Base-by-base conservation (phyloP, 371 early-diverging fungal genomes). In the Batkoa obscura region DNA sequence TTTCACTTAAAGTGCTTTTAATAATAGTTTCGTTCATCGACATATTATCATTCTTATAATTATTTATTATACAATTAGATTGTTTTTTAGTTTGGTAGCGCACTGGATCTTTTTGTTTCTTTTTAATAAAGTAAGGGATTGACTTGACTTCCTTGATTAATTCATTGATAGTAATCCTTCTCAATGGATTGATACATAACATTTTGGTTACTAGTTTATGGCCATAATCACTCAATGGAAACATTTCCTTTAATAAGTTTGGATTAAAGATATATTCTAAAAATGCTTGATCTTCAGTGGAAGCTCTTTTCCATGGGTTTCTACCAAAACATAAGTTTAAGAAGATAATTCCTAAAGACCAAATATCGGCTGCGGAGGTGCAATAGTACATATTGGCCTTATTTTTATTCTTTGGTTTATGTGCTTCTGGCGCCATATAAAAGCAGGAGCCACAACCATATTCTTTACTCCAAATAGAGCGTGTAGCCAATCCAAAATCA, bases 401-500 rank as follows among this genome's bases (percentile, higher is more conserved):
- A 3, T 6, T 3, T 35, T 43, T 39, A 10, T 35, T 12, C 33
- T 55, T 55, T 2, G 56, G 43, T 46, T 55, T 55, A 13, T 55
- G 56, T 1, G 56, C 56, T 45, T 79, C 80, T 36, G 80, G 80
- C 10, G 76, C 75, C 51, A 80, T 68, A 55, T 80, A 80, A 58
- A 81, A 73, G 42, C 80, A 74, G 38, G 77, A 76, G 2, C 90
- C 90, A 63, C 83, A 82, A 4, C 88, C 88, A 59, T 78, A 76
- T 60, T 86, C 88, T 43, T 65, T 66, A 15, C 81, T 81, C 59
- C 68, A 77, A 0, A 71, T 67, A 37, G 83, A 78, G 39, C 76
- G 72, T 43, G 88, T 87, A 31, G 86, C 80, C 23, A 91, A 71
- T 9, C 90, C 90, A 66, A 88, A 90, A 66, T 88, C 89, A 23